Evolutionary conservation across 208 protist genomes (phyloP).

Genomic region (Leishmania lainsoni): DNA sequence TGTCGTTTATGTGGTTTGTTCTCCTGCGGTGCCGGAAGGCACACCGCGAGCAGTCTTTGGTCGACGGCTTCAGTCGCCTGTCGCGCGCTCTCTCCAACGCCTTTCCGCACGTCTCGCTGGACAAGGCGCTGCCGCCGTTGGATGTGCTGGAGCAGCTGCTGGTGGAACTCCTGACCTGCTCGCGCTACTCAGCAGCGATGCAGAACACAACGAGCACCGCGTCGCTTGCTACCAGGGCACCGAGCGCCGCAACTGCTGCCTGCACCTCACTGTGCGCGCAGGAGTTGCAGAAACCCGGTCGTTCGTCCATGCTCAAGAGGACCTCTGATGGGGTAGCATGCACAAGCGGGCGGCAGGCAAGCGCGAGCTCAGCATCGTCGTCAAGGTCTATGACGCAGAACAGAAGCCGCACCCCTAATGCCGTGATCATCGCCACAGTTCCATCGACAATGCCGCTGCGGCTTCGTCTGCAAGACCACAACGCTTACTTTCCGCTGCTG

Average conservation of each 20-base stretch:
- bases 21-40: conserved; percentile 34
- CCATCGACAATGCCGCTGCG: not conserved
- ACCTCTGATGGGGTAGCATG: not conserved
- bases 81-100: conserved; percentile 14
- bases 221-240: not conserved
- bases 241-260: not conserved
- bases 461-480: not conserved
- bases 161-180: conserved; percentile 24
- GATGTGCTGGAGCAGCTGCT: conserved; percentile 34
- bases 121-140: conserved; percentile 27
- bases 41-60: conserved; percentile 27
- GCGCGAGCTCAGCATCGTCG: too few species aligned
- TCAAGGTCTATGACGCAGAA: not conserved
- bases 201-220: too few species aligned
- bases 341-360: not conserved
- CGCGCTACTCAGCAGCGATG: not conserved
- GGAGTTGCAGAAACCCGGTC: not conserved
- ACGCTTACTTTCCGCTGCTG: conserved; percentile 5
- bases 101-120: conserved; percentile 14
- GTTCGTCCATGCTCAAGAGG: not conserved
- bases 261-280: not conserved
- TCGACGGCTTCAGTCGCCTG: conserved; percentile 20
- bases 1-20: conserved; percentile 24
- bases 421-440: not conserved
- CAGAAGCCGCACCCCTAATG: too few species aligned